A percentile compares a stretch with the other conserved stretches of the same genome.
phyloP scores from a whole-genome alignment of 345 rosid species.

The Punica granatum region DNA sequence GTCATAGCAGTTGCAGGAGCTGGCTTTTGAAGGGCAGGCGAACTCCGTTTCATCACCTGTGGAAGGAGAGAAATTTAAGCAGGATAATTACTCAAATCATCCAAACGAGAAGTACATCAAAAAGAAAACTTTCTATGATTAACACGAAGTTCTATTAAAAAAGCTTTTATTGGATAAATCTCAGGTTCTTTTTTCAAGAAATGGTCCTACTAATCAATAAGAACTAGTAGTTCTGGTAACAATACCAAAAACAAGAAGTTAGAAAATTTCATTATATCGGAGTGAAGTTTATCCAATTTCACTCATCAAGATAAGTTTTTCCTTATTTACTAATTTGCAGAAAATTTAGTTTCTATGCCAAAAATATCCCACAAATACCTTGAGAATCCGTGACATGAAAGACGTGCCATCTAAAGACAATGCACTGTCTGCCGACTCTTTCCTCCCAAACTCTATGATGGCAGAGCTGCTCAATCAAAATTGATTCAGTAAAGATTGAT shows the following conservation, averaged over 20 bases:
- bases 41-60: conserved; percentile 74
- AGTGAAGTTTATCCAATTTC: neutral
- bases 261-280: neutral
- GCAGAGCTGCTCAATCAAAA: conserved; percentile 65
- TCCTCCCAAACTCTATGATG: conserved; percentile 71
- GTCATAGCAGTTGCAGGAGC: conserved; percentile 28
- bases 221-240: neutral
- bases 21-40: conserved; percentile 42
- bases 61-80: neutral
- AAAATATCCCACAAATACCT: conserved; percentile 37
- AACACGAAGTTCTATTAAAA: neutral
- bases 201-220: neutral
- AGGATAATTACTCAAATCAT: neutral
- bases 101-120: neutral
- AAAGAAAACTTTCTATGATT: too few species aligned
- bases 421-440: conserved; percentile 86
- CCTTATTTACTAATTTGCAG: neutral
- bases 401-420: conserved; percentile 76
- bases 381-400: conserved; percentile 88
- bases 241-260: neutral
- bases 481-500: neutral
- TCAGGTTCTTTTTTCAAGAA: neutral
- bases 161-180: neutral
- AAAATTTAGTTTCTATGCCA: neutral
- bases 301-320: neutral